Evolutionary conservation across 106 monocot species (phyloP).

Genomic region (Platanthera guangdongensis): DNA sequence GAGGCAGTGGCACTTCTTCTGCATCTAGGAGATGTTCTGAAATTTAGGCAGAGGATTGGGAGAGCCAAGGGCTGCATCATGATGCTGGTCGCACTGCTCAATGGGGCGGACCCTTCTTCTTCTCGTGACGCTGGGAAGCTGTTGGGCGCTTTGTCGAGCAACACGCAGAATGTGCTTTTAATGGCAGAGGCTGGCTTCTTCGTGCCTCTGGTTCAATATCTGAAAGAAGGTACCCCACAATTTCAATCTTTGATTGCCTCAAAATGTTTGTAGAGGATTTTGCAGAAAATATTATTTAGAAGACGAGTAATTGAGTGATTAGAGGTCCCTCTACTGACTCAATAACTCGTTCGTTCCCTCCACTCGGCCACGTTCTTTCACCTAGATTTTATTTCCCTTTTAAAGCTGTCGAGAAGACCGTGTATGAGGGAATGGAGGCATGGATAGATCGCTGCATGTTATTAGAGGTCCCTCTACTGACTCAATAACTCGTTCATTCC

Average conservation of each 20-base stretch:
- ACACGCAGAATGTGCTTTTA: constrained; percentile 79
- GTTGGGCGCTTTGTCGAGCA: constrained; percentile 43
- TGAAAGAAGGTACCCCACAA: constrained; percentile 62
- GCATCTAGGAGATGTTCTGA: constrained; percentile 26
- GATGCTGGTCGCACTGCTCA: constrained; percentile 60
- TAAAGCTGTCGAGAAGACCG: too few relatives aligned
- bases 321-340: too few relatives aligned
- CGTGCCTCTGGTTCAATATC: constrained; percentile 41
- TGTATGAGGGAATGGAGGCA: too few relatives aligned
- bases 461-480: too few relatives aligned
- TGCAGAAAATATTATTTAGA: too few relatives aligned
- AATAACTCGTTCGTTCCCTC: too few relatives aligned
- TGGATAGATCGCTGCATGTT: too few relatives aligned
- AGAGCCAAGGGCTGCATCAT: constrained; percentile 69
- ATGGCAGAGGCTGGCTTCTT: constrained; percentile 91
- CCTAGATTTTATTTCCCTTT: too few relatives aligned
- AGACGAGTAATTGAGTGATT: too few relatives aligned
- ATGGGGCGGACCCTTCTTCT: constrained; percentile 40
- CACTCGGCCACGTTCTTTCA: too few relatives aligned
- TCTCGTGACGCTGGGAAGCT: constrained; percentile 49
- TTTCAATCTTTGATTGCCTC: neutral
- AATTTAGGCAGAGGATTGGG: constrained; percentile 67
- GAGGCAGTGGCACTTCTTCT: constrained; percentile 64
- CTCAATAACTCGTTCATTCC: too few relatives aligned
- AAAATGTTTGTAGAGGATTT: too few relatives aligned